These are phyloP conservation scores for Sporothrix schenckii DNA, from an alignment of 2,329 filamentous ascomycete species.

Conservation along the genomic window DNA sequence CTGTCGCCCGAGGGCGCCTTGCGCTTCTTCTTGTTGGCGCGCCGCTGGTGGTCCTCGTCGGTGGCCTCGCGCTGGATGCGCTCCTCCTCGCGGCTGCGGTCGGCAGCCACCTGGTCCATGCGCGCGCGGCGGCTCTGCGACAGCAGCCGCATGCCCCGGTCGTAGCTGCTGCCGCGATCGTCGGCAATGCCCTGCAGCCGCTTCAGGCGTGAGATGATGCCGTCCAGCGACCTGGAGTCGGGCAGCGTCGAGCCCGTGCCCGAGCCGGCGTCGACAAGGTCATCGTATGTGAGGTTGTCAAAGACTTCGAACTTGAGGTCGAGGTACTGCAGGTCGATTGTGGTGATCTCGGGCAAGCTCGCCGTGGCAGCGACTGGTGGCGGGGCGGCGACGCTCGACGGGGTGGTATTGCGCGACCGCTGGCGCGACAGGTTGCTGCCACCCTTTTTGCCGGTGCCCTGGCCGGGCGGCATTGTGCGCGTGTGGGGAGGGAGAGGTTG, in stretches of 20 bases:
- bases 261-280: conserved; percentile 65
- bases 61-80: conserved; percentile 53
- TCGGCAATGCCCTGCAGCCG: conserved; percentile 68
- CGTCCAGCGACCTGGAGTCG: conserved; percentile 65
- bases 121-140: conserved; percentile 66
- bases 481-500: background rate
- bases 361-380: conserved; percentile 45
- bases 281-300: conserved; percentile 66
- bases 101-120: conserved; percentile 54
- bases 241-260: conserved; percentile 59
- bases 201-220: conserved; percentile 65
- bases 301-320: conserved; percentile 63
- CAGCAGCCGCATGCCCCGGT: conserved; percentile 72
- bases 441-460: conserved; percentile 68
- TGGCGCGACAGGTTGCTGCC: conserved; percentile 63
- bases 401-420: conserved; percentile 77
- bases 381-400: conserved; percentile 29
- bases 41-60: conserved; percentile 53
- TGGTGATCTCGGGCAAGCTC: conserved; percentile 58
- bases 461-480: conserved; percentile 59
- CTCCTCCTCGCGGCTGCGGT: conserved; percentile 55
- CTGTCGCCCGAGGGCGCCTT: conserved; percentile 63
- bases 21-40: conserved; percentile 75
- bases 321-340: conserved; percentile 66
- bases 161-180: conserved; percentile 67